phyloP scores from a whole-genome alignment of 768 basidiomycete species.

The Leucosporidium scottii region DNA sequence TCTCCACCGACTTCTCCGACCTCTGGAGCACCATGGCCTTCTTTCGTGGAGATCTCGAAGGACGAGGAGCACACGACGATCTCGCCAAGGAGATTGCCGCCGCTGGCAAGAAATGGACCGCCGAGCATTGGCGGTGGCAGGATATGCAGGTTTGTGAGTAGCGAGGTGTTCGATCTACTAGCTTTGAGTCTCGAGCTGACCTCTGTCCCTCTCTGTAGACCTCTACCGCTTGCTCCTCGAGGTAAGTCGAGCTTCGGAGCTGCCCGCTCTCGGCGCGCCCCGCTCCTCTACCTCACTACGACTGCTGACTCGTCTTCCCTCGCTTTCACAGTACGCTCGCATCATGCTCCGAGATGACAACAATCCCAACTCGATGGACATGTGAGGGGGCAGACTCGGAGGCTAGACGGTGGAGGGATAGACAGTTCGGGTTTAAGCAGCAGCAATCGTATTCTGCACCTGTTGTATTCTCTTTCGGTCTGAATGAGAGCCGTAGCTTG shows the following conservation, averaged over 20 bases:
- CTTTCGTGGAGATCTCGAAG: slow-evolving; percentile 57
- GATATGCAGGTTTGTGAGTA: slow-evolving; percentile 34
- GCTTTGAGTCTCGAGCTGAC: background rate
- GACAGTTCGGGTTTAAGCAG: no score
- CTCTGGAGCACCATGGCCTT: slow-evolving; percentile 64
- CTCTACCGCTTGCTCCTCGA: slow-evolving; percentile 26
- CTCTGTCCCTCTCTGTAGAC: no score
- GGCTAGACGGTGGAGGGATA: no score
- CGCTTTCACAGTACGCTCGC: slow-evolving; percentile 22
- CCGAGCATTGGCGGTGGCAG: slow-evolving; percentile 32
- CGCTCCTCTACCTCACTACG: no score
- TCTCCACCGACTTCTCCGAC: slow-evolving; percentile 37
- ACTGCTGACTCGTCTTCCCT: background rate
- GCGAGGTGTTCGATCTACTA: background rate
- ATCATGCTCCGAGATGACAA: slow-evolving; percentile 11
- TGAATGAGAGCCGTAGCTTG: no score
- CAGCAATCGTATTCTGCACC: no score
- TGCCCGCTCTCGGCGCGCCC: background rate
- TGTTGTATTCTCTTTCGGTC: no score
- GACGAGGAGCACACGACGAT: slow-evolving; percentile 56
- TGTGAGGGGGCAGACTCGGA: no score
- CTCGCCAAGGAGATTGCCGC: slow-evolving; percentile 54
- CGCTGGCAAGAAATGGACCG: slow-evolving; percentile 45
- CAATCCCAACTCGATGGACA: background rate
- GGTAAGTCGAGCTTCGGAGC: background rate